Evolutionary conservation across 2,329 filamentous ascomycete species (phyloP).

Genomic region (Epicoccum sorghinum): DNA sequence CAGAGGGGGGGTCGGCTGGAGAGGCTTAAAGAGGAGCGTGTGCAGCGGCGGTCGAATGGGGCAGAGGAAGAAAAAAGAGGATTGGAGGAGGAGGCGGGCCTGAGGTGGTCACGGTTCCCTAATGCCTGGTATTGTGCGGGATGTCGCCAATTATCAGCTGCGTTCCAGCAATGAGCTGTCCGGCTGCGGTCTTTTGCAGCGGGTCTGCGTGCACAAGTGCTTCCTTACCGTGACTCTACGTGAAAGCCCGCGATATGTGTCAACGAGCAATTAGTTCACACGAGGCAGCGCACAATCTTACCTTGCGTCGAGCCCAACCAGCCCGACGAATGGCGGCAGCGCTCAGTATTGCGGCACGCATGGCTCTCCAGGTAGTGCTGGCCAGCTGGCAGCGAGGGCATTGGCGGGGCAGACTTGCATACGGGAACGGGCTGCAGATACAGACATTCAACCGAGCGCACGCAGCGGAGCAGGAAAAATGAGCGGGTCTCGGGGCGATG

Average conservation of each 20-base stretch:
- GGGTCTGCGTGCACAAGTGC: constrained; percentile 39
- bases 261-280: constrained; percentile 45
- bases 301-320: constrained; percentile 41
- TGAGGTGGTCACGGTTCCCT: constrained; percentile 46
- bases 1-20: constrained; percentile 39
- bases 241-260: constrained; percentile 42
- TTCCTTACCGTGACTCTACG: constrained; percentile 39
- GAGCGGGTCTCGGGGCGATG: constrained; percentile 27
- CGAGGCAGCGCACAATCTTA: constrained; percentile 45
- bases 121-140: constrained; percentile 36
- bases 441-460: constrained; percentile 28
- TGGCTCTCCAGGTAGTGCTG: constrained; percentile 42
- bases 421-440: constrained; percentile 3
- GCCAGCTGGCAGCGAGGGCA: constrained; percentile 42
- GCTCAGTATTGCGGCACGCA: constrained; percentile 43
- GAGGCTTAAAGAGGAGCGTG: constrained; percentile 27
- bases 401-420: constrained; percentile 42
- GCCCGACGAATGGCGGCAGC: constrained; percentile 38
- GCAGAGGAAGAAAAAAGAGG: constrained; percentile 31
- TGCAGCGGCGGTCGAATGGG: constrained; percentile 39
- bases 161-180: constrained; percentile 45
- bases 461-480: constrained; percentile 29
- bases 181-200: constrained; percentile 38
- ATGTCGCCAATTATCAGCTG: constrained; percentile 46
- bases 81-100: constrained; percentile 39